Percentiles rank a stretch among this genome's conserved stretches.
These are phyloP conservation scores for Zygoascus biomembranicola DNA, from an alignment of 805 yeast species.

Conservation along the genomic window DNA sequence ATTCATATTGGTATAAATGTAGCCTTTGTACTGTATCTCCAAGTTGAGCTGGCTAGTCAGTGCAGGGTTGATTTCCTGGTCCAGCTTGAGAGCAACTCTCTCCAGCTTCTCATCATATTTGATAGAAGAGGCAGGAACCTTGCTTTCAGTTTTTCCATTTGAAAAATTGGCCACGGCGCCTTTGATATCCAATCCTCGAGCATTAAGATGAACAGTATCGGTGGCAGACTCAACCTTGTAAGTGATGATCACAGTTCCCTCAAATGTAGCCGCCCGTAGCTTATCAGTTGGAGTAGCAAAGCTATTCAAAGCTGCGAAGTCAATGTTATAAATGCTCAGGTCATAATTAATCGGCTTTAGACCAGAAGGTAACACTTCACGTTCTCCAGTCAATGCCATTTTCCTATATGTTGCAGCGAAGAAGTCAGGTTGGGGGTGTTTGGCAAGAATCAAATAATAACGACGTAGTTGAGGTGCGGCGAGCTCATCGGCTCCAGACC, in stretches of 20 bases:
- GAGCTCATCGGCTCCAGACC: too few species aligned
- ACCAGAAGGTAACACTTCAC: slow-evolving; percentile 47
- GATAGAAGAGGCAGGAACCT: slow-evolving; percentile 24
- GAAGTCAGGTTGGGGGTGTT: too few species aligned
- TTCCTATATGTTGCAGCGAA: neutral
- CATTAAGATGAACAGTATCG: slow-evolving; percentile 44
- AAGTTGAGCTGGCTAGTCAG: slow-evolving; percentile 29
- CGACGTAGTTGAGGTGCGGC: too few species aligned
- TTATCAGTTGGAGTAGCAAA: neutral
- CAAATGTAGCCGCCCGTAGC: slow-evolving; percentile 28
- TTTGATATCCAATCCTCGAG: slow-evolving; percentile 46
- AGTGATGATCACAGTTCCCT: slow-evolving; percentile 33
- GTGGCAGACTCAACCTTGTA: slow-evolving; percentile 37
- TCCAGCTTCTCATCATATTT: slow-evolving; percentile 44
- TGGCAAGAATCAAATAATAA: too few species aligned
- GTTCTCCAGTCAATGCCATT: neutral
- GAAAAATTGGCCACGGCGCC: slow-evolving; percentile 24
- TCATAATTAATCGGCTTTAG: slow-evolving; percentile 73
- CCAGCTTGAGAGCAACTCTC: slow-evolving; percentile 48
- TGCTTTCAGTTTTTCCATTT: slow-evolving; percentile 16
- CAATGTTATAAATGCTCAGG: slow-evolving; percentile 51
- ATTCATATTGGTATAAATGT: slow-evolving; percentile 69
- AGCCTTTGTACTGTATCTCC: slow-evolving; percentile 48
- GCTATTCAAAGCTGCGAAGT: slow-evolving; percentile 21
- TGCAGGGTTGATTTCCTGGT: slow-evolving; percentile 27